Evolutionary conservation across 163 green algal genomes (phyloP), one percentile per base, ranked within the genome.

Genomic region (Scenedesmus sp.): DNA sequence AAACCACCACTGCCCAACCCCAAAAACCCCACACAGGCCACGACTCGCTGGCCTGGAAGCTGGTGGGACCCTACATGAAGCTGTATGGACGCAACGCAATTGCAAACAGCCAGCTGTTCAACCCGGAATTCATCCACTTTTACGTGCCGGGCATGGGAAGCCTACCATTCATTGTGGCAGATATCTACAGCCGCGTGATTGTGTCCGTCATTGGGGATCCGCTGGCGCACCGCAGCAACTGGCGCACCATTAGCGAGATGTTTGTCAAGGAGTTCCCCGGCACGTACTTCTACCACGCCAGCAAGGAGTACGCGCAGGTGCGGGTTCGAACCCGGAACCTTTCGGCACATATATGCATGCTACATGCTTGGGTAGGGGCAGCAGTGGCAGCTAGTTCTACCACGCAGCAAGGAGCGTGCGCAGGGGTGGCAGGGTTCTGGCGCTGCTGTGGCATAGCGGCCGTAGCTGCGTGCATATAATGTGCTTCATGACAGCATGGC

Each of bases 41-140:
- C 55, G 55, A 89, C 54, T 93, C 83, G 3, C 57, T 90, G 13
- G 90, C 90, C 3, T 93, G 90, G 90, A 56, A 34, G 57, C 59
- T 90, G 13, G 84, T 93, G 9, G 74, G 90, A 3, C 90, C 90
- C 46, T 91, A 93, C 90, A 73, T 93, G 60, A 77, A 79, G 60
- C 90, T 62, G 5, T 91, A 91, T 62, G 90, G 90, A 46, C 54
- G 67, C 13, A 77, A 77, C 54, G 90, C 90, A 23, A 83, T 93
- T 46, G 85, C 90, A 9, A 89, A 89, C 86, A 88, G 67, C 54
- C 81, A 84, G 46, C 64, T 93, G 10, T 82, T 84, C 13, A 93
- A 93, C 64, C 85, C 90, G 1, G 90, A 93, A 77, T 93, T 91
- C 90, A 84, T 77, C 0, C 90, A 93, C 85, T 90, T 93, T 13